phyloP scores from a whole-genome alignment of 2,329 filamentous ascomycete species.

The Elsinoe fawcettii region DNA sequence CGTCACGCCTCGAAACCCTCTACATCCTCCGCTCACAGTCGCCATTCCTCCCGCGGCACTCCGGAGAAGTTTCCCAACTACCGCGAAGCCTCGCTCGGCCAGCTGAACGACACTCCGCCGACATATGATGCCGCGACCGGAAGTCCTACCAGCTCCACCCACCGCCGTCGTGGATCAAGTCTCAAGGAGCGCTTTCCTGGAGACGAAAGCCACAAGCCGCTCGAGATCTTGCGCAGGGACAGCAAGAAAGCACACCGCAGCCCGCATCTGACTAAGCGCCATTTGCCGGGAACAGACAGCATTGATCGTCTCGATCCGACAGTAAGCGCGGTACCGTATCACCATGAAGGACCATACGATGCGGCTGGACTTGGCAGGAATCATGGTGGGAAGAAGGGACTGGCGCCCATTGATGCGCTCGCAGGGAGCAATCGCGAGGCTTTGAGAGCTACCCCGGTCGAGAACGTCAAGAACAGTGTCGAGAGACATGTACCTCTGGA shows the following conservation, averaged over 20 bases:
- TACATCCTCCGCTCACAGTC: conserved; percentile 21
- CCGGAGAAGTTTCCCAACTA: conserved; percentile 41
- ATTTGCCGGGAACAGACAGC: conserved; percentile 61
- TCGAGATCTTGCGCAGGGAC: conserved; percentile 59
- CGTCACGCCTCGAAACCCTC: conserved; percentile 22
- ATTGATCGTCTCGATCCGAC: conserved; percentile 72
- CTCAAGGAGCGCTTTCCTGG: conserved; percentile 54
- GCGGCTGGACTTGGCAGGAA: conserved; percentile 71
- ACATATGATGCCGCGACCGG: conserved; percentile 24
- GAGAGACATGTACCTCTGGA: conserved; percentile 69
- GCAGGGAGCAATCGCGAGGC: conserved; percentile 65
- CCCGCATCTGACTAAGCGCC: conserved; percentile 57
- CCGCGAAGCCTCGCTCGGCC: conserved; percentile 37
- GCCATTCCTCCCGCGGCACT: conserved; percentile 43
- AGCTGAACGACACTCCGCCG: conserved; percentile 24
- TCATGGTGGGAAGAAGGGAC: conserved; percentile 38
- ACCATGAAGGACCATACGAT: conserved; percentile 88
- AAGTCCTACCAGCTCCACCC: not conserved
- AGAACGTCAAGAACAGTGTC: conserved; percentile 69
- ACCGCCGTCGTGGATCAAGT: conserved; percentile 42
- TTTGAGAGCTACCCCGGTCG: conserved; percentile 68
- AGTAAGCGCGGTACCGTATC: conserved; percentile 60
- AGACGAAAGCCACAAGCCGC: conserved; percentile 57
- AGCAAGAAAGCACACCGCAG: conserved; percentile 57
- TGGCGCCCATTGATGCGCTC: conserved; percentile 69